Evolutionary conservation across 768 basidiomycete genomes (phyloP).

Genomic region (Auriculariales sp.): DNA sequence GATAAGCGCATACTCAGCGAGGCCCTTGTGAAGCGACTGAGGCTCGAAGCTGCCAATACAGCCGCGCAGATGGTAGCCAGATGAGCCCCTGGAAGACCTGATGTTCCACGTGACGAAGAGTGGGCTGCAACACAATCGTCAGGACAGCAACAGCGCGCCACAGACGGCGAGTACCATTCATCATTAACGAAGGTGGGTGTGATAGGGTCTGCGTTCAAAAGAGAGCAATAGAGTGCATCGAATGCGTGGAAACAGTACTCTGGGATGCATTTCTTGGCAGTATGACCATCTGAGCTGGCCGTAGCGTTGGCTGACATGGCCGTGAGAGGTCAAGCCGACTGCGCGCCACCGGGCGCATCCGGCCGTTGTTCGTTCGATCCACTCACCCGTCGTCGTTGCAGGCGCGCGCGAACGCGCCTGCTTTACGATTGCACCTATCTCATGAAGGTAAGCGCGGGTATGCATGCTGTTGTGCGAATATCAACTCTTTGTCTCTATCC

Average conservation of each 20-base stretch:
- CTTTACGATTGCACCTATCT: too few species aligned
- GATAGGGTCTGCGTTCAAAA: conserved; percentile 41
- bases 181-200: conserved; percentile 52
- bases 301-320: too few species aligned
- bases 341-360: too few species aligned
- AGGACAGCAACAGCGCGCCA: background rate
- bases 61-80: conserved; percentile 57
- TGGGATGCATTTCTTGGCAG: conserved; percentile 30
- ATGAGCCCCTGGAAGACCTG: conserved; percentile 42
- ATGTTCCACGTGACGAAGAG: conserved; percentile 97
- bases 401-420: too few species aligned
- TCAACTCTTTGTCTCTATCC: too few species aligned
- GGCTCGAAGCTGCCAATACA: conserved; percentile 92
- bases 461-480: too few species aligned
- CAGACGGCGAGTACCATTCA: conserved; percentile 49
- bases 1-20: conserved; percentile 82
- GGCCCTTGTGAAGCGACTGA: conserved; percentile 53
- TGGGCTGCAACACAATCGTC: conserved; percentile 34
- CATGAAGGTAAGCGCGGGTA: too few species aligned
- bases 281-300: too few species aligned
- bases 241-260: conserved; percentile 77
- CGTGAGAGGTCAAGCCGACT: too few species aligned
- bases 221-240: conserved; percentile 66
- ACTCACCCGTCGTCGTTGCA: too few species aligned
- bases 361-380: too few species aligned